Percentiles rank a stretch among this genome's conserved stretches.
Conservation (phyloP, 805 yeast species). For the Candida insectorum region DNA sequence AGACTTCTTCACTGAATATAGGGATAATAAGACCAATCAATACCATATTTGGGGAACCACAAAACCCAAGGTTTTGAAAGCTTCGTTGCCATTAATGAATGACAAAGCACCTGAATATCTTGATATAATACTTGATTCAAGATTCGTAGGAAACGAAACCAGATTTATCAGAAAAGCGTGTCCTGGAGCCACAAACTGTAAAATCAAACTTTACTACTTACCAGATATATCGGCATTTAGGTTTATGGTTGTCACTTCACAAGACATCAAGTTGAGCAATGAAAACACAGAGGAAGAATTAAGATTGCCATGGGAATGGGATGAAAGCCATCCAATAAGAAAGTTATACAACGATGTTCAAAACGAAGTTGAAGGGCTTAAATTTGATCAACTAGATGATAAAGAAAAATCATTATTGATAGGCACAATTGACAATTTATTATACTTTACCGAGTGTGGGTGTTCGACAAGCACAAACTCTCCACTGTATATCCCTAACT, state of each 20-base stretch:
- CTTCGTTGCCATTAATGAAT: conserved; percentile 6
- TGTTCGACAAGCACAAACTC: conserved; percentile 43
- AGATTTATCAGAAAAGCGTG: conserved; percentile 77
- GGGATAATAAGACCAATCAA: conserved; percentile 66
- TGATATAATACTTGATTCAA: conserved; percentile 72
- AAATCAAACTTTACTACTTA: conserved; percentile 46
- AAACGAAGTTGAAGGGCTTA: conserved; percentile 24
- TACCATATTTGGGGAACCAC: conserved; percentile 72
- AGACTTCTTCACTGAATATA: conserved; percentile 61
- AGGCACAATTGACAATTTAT: conserved; percentile 58
- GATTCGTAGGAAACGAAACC: conserved; percentile 72
- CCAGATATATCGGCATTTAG: conserved; percentile 40
- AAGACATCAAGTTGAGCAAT: conserved; percentile 40
- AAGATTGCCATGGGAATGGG: conserved; percentile 89
- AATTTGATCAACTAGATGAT: conserved; percentile 54
- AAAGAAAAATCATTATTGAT: conserved; percentile 54
- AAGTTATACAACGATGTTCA: conserved; percentile 30
- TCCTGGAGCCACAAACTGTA: conserved; percentile 61
- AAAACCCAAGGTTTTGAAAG: conserved; percentile 36
- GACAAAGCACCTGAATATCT: conserved; percentile 18
- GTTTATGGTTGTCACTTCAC: conserved; percentile 55
- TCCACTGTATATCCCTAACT: conserved; percentile 32
- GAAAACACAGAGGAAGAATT: conserved; percentile 61
- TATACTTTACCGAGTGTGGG: conserved; percentile 64
- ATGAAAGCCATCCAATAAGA: conserved; percentile 67